Evolutionary conservation across 306 rosid species (phyloP).

Genomic region (Elaeagnus macrophylla): DNA sequence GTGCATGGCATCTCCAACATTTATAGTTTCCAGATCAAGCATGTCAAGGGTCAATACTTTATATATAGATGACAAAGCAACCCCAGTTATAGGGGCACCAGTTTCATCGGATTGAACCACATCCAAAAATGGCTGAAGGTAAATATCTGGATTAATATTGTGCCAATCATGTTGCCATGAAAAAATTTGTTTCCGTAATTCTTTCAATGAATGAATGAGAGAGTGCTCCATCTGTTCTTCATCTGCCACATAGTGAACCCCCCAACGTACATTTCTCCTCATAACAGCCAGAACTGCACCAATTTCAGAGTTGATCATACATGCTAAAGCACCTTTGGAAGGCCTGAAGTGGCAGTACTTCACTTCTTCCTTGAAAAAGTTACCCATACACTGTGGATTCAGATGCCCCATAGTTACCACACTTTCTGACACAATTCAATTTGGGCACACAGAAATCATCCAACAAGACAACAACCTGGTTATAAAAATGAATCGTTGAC

Average conservation of each 20-base stretch:
- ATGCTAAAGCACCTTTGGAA: constrained; percentile 61
- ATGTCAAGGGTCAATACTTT: constrained; percentile 84
- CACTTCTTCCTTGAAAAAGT: constrained; percentile 77
- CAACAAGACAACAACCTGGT: no score
- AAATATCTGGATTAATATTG: constrained; percentile 70
- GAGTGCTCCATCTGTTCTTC: constrained; percentile 96
- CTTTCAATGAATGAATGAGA: constrained; percentile 81
- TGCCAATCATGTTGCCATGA: constrained; percentile 95
- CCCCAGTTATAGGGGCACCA: constrained; percentile 90
- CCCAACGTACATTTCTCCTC: constrained; percentile 98
- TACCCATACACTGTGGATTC: constrained; percentile 63
- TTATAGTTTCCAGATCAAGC: constrained; percentile 75
- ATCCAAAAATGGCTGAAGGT: constrained; percentile 91
- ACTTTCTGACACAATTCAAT: no score
- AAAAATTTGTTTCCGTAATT: constrained; percentile 71
- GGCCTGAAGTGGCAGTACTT: constrained; percentile 63
- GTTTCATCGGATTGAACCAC: constrained; percentile 95
- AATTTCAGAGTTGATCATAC: constrained; percentile 91
- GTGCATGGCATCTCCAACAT: constrained; percentile 85
- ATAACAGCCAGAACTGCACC: constrained; percentile 94
- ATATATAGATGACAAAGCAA: constrained; percentile 84
- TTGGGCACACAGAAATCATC: no score
- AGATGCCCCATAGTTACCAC: constrained; percentile 41
- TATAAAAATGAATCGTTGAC: no score
- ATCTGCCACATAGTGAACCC: constrained; percentile 77